Evolutionary conservation across 148 eudicot genomes (phyloP), one percentile per base, ranked within the genome.

Genomic region (Persicaria maculosa): DNA sequence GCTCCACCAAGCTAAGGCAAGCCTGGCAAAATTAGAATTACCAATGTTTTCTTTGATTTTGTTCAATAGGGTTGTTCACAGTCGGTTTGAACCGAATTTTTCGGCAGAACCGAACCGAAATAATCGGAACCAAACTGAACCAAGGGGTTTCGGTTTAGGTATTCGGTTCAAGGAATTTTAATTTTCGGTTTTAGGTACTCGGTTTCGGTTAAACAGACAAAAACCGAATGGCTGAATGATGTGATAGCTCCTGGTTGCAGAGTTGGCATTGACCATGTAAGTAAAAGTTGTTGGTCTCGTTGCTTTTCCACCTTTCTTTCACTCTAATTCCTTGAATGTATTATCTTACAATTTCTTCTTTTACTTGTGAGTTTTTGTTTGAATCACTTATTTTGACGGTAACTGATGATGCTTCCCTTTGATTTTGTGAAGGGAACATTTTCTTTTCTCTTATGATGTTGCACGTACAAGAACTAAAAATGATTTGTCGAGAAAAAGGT

Each of bases 251-350:
- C 98, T 68, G 98, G 93, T 68, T 87, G 90, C 88, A 95, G 85
- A 86, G 87, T 95, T 73, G 98, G 97, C 79, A 92, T 95, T 52
- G 98, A 95, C 83, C 98, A 97, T 85, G 98, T 95, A 87, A 92
- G 98, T 84, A 76, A 79, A 58, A 74, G 67, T 8, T 64, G 4
- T 14, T 64, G 46, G 69, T 75, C 50, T 20, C 22, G 15, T 7
- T 50, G n/a, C 45, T 36, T 64, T 12, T 31, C n/a, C 36, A 61
- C 73, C 47, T 12, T 20, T 70, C 36, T 52, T 47, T 62, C 50
- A 19, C 44, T 75, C 69, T 11, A 59, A 54, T 50, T 50, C 16
- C 54, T 50, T 50, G 4, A 14, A 50, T 50, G 54, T n/a, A 55
- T 22, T 55, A 16, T 8, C 64, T 59, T 59, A 19, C 20, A 15